phyloP scores from a whole-genome alignment of 129 eudicot genomes.

The sunflower (Helianthus annuus) region DNA sequence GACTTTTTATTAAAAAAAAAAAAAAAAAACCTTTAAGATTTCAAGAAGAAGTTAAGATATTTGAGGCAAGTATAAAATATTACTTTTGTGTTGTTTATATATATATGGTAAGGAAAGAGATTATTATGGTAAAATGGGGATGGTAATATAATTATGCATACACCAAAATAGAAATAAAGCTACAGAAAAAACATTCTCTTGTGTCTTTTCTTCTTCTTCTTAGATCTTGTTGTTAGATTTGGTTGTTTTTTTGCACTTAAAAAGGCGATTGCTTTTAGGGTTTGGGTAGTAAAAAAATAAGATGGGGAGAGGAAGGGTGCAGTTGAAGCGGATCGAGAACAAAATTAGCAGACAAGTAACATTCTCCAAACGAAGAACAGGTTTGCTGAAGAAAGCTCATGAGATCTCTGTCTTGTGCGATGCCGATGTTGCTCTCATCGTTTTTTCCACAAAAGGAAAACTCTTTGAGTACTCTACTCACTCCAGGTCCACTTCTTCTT shows the following conservation, averaged over 20 bases:
- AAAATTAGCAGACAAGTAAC: slow-evolving; percentile 88
- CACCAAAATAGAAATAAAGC: slow-evolving; percentile 40
- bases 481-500: slow-evolving; percentile 47
- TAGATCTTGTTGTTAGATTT: slow-evolving; percentile 20
- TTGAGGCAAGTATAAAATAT: neutral
- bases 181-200: slow-evolving; percentile 28
- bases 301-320: slow-evolving; percentile 92
- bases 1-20: too few relatives aligned
- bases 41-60: too few relatives aligned
- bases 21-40: too few relatives aligned
- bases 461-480: slow-evolving; percentile 81
- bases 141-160: slow-evolving; percentile 24
- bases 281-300: slow-evolving; percentile 13
- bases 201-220: slow-evolving; percentile 18
- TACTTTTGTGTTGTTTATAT: neutral
- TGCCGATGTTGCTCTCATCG: slow-evolving; percentile 76
- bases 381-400: slow-evolving; percentile 83
- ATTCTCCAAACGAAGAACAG: slow-evolving; percentile 79
- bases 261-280: slow-evolving; percentile 23
- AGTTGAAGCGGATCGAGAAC: slow-evolving; percentile 85
- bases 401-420: slow-evolving; percentile 75
- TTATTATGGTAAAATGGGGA: slow-evolving; percentile 8
- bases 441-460: slow-evolving; percentile 79
- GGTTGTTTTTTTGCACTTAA: neutral
- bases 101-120: slow-evolving; percentile 26